Percentiles rank a stretch among this genome's conserved stretches.
Conservation (phyloP, 1,284 basidiomycete species). For the Ceratobasidium sp. region DNA sequence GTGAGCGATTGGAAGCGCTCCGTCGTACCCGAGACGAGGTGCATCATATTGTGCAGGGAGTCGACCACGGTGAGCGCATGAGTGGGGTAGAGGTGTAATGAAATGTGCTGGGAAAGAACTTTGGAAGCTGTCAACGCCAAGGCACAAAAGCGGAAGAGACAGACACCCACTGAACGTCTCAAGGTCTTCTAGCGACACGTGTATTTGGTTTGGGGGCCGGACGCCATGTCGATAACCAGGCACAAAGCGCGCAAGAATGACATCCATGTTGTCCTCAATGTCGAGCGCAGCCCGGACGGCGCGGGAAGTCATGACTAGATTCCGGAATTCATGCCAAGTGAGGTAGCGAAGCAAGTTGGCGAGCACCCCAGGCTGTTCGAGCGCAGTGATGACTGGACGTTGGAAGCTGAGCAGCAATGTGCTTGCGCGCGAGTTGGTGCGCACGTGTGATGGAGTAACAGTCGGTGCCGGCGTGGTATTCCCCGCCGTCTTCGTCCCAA, state of each 20-base stretch:
- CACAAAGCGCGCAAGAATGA: conserved; percentile 70
- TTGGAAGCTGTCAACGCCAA: conserved; percentile 54
- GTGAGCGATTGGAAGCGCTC: conserved; percentile 64
- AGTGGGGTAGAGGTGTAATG: conserved; percentile 70
- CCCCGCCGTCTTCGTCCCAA: background rate
- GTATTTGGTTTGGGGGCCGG: conserved; percentile 59
- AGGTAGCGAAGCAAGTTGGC: conserved; percentile 61
- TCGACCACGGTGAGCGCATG: conserved; percentile 68
- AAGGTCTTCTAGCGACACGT: conserved; percentile 69
- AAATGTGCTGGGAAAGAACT: conserved; percentile 73
- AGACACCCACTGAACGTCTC: conserved; percentile 70
- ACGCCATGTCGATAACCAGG: conserved; percentile 64
- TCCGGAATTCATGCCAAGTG: conserved; percentile 68
- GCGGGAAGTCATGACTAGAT: conserved; percentile 67
- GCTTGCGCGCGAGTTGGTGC: conserved; percentile 23
- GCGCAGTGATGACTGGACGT: conserved; percentile 52
- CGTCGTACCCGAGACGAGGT: conserved; percentile 51
- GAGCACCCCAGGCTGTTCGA: conserved; percentile 63
- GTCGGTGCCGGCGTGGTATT: background rate
- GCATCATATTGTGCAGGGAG: conserved; percentile 30
- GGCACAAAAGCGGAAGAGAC: background rate
- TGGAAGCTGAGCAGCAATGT: conserved; percentile 27
- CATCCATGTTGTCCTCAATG: conserved; percentile 61
- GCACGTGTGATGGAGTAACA: conserved; percentile 17
- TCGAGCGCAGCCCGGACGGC: conserved; percentile 63